A percentile compares a stretch with the other conserved stretches of the same genome.
phyloP scores from a whole-genome alignment of 2,329 filamentous ascomycete species.

The Magnaporthales sp. region DNA sequence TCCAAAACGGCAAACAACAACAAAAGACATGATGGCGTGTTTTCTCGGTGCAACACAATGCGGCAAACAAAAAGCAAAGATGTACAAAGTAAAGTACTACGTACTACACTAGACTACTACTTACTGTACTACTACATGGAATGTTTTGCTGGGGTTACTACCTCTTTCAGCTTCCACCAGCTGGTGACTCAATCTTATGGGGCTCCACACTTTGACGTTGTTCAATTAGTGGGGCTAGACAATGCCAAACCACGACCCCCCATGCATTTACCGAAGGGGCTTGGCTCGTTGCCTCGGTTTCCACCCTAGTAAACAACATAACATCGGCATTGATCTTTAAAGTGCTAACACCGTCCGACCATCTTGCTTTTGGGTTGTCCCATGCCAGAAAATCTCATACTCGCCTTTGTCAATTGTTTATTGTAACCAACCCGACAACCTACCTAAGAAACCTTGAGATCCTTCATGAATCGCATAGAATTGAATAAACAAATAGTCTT shows the following conservation, averaged over 20 bases:
- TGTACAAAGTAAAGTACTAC: no score
- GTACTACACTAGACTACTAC: no score
- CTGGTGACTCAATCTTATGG: neutral
- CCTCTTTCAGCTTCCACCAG: neutral
- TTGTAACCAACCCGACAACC: neutral
- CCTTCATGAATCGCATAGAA: neutral
- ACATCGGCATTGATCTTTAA: neutral
- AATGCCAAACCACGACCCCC: neutral
- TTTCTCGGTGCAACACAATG: neutral
- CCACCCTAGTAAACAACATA: neutral
- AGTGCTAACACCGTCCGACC: neutral
- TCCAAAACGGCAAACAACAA: neutral
- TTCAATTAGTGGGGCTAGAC: neutral
- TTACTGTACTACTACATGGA: no score
- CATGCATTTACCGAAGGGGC: neutral
- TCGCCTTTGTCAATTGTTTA: neutral
- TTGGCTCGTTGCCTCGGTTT: constrained; percentile 4
- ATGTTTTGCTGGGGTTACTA: neutral
- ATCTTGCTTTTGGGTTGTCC: neutral
- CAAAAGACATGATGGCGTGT: neutral
- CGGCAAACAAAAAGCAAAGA: neutral
- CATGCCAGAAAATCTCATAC: neutral
- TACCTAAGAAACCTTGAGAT: neutral
- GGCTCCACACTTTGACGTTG: neutral
- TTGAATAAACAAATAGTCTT: neutral